phyloP scores from a whole-genome alignment of 2,329 filamentous ascomycete species.

The Teratosphaeriaceae sp. region DNA sequence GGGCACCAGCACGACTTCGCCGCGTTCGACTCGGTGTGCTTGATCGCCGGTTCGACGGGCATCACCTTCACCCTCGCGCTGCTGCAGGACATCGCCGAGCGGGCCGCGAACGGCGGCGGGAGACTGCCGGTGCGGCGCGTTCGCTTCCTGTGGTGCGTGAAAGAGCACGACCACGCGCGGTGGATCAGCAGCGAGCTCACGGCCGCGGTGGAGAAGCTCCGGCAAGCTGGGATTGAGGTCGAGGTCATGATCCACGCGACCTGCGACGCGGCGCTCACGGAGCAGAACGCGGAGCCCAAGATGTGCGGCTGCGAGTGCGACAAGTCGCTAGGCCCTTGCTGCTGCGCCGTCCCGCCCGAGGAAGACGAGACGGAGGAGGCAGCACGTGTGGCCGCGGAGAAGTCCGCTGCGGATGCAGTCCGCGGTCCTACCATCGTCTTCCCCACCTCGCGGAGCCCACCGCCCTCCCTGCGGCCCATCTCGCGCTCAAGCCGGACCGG shows the following conservation, averaged over 20 bases:
- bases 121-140: slow-evolving; percentile 16
- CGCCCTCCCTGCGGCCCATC: background rate
- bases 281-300: slow-evolving; percentile 10
- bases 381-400: background rate
- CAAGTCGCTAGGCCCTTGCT: slow-evolving; percentile 20
- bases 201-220: slow-evolving; percentile 13
- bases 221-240: slow-evolving; percentile 13
- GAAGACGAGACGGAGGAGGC: slow-evolving; percentile 6
- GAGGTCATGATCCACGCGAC: slow-evolving; percentile 20
- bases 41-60: slow-evolving; percentile 23
- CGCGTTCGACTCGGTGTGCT: slow-evolving; percentile 21
- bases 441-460: too few species aligned
- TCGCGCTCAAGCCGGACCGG: background rate
- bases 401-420: background rate
- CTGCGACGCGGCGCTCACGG: slow-evolving; percentile 19
- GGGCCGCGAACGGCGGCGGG: slow-evolving; percentile 9
- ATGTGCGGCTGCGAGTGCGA: slow-evolving; percentile 21
- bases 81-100: slow-evolving; percentile 21
- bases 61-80: slow-evolving; percentile 21
- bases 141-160: slow-evolving; percentile 23
- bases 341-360: slow-evolving; percentile 14
- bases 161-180: slow-evolving; percentile 12
- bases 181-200: slow-evolving; percentile 17
- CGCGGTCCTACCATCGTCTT: background rate
- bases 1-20: slow-evolving; percentile 18